A percentile compares a stretch with the other conserved stretches of the same genome.
Evolutionary conservation across 345 rosid genomes (phyloP).

Genomic region (Sonneratia alba): DNA sequence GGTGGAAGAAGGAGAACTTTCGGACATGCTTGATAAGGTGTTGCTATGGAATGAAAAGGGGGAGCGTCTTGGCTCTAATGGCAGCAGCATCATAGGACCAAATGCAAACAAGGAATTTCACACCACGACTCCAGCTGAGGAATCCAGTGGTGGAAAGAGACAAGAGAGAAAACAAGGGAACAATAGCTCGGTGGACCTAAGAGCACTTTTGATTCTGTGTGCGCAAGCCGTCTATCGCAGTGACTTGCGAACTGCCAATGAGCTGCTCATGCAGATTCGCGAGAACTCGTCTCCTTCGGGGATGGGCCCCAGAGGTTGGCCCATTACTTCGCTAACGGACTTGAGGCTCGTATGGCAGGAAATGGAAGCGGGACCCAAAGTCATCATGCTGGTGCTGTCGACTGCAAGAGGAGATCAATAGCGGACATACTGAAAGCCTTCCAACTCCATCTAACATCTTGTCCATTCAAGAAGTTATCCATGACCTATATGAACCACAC

Average conservation of each 20-base stretch:
- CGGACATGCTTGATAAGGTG: slow-evolving; percentile 64
- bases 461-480: slow-evolving; percentile 56
- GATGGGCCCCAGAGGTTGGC: slow-evolving; percentile 77
- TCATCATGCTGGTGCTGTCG: slow-evolving; percentile 12
- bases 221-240: slow-evolving; percentile 63
- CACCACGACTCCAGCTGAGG: slow-evolving; percentile 1
- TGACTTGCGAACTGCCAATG: slow-evolving; percentile 57
- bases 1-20: slow-evolving; percentile 34
- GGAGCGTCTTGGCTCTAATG: slow-evolving; percentile 3
- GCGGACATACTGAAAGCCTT: slow-evolving; percentile 58
- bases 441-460: slow-evolving; percentile 31
- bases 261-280: slow-evolving; percentile 65
- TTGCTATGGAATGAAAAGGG: slow-evolving; percentile 16
- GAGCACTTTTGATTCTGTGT: slow-evolving; percentile 53
- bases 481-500: slow-evolving; percentile 39
- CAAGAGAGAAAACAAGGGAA: slow-evolving; percentile 26
- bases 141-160: slow-evolving; percentile 28
- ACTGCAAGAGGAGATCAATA: slow-evolving; percentile 35
- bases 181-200: slow-evolving; percentile 52
- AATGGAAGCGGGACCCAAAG: slow-evolving; percentile 25
- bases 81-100: background rate
- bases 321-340: slow-evolving; percentile 70
- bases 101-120: slow-evolving; percentile 8
- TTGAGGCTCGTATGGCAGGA: slow-evolving; percentile 63
- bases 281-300: slow-evolving; percentile 55